These are phyloP conservation scores for Scheffersomyces lignicola DNA, from an alignment of 1,139 yeast species.

Conservation along the genomic window DNA sequence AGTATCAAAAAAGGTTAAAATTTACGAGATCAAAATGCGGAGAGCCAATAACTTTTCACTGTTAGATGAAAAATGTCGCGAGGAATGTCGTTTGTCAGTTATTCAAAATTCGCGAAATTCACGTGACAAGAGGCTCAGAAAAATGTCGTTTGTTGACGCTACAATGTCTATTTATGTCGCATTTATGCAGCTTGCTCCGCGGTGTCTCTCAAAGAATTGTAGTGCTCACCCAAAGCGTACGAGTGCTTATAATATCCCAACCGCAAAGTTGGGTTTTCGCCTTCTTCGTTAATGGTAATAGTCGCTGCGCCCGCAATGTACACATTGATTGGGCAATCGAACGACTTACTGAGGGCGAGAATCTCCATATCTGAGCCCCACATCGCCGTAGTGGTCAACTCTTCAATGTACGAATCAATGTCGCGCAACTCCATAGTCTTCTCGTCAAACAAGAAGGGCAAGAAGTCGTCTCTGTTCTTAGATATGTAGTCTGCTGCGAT, in stretches of 20 bases:
- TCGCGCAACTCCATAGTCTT: slow-evolving; percentile 60
- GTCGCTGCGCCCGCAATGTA: slow-evolving; percentile 75
- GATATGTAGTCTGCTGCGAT: slow-evolving; percentile 69
- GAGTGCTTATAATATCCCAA: slow-evolving; percentile 83
- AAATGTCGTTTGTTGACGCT: background rate
- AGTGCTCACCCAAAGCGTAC: slow-evolving; percentile 92
- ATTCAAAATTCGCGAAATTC: too few species aligned
- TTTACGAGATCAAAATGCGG: slow-evolving; percentile 1
- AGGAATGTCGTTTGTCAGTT: too few species aligned
- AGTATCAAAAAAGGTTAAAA: background rate
- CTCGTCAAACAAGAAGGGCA: slow-evolving; percentile 84
- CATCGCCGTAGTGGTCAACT: slow-evolving; percentile 71
- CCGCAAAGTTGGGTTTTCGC: slow-evolving; percentile 51
- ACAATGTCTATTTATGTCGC: background rate
- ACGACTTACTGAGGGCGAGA: slow-evolving; percentile 69
- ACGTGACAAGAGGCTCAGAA: background rate
- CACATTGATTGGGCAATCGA: slow-evolving; percentile 70
- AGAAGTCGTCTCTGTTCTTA: slow-evolving; percentile 63
- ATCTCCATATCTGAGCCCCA: slow-evolving; percentile 98
- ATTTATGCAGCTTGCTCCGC: too few species aligned
- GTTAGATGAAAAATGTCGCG: slow-evolving; percentile 1
- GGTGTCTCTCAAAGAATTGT: slow-evolving; percentile 74
- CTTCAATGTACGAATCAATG: slow-evolving; percentile 66
- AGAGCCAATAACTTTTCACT: slow-evolving; percentile 1
- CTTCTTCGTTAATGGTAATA: slow-evolving; percentile 56